Base-by-base conservation (phyloP, 345 rosid species). In the Mallotus nudiflorus region DNA sequence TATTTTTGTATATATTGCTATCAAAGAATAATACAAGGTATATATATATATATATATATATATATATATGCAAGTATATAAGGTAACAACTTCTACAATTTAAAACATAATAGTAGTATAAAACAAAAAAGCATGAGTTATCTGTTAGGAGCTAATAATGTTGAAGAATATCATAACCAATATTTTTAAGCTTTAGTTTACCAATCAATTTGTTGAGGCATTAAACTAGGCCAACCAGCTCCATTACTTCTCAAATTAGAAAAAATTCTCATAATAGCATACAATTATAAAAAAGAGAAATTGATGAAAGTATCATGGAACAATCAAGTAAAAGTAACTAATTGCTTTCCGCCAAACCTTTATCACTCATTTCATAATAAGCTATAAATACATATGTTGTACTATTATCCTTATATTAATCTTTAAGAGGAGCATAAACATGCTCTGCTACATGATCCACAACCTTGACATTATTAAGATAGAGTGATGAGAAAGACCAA, bases 281-380 rank as follows among this genome's bases (percentile, higher is more conserved):
- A 37, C 14, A 20, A 28, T 5, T 5, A 44, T 42, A 6, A 46
- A 66, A 39, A 35, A 50, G n/a, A 61, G 28, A 20, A 50, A 39
- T n/a, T 51, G 40, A 46, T 27, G 28, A 24, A 48, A 57, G 40
- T 53, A 57, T 22, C 16, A 67, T 3, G 11, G 58, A 51, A 33
- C 1, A 42, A 51, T 59, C 18, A 20, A 31, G 48, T 27, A 15
- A 46, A 25, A 66, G 18, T 64, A 62, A 2, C 27, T 45, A 50
- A 69, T n/a, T n/a, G 64, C 13, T 54, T 61, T 51, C 72, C 55
- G 57, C 49, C 68, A 27, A 28, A 91, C 97, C 98, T 89, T 94
- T 94, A 82, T 94, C 98, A 49, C 96, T 89, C 98, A 94, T 91
- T 79, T 96, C 97, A 73, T 94, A 97, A 83, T 94, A 96, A 73